Evolutionary conservation across 2,329 filamentous ascomycete genomes (phyloP).

Genomic region (Cadophora sp.): DNA sequence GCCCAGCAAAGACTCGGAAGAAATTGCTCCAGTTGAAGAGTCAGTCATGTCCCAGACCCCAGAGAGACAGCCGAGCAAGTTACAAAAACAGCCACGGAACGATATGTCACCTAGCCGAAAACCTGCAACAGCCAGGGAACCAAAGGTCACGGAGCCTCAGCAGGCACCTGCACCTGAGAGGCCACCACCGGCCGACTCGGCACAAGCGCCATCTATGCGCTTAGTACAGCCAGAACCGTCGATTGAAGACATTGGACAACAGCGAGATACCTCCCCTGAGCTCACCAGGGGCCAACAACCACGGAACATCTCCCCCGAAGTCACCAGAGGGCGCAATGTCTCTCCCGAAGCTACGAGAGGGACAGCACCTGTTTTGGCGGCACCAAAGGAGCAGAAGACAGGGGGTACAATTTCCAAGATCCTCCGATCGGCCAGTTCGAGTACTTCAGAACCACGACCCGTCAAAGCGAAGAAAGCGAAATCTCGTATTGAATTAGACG

Average conservation of each 20-base stretch:
- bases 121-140: conserved; percentile 32
- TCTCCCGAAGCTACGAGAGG: conserved; percentile 47
- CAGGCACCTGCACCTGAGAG: conserved; percentile 40
- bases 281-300: conserved; percentile 40
- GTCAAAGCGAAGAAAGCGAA: conserved; percentile 65
- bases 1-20: conserved; percentile 45
- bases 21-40: conserved; percentile 37
- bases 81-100: conserved; percentile 66
- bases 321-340: conserved; percentile 36
- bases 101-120: conserved; percentile 42
- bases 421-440: conserved; percentile 49
- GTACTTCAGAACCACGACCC: conserved; percentile 56
- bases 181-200: conserved; percentile 37
- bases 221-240: conserved; percentile 41
- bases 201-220: conserved; percentile 43
- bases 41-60: conserved; percentile 35
- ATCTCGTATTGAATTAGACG: conserved; percentile 71
- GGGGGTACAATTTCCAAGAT: conserved; percentile 52
- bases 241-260: conserved; percentile 32
- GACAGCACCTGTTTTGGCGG: conserved; percentile 47
- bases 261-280: conserved; percentile 50
- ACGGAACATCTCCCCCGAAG: conserved; percentile 48
- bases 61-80: conserved; percentile 68
- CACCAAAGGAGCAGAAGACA: conserved; percentile 51
- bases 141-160: conserved; percentile 37